Percentiles rank a stretch among this genome's conserved stretches.
Conservation (phyloP, 1,284 basidiomycete species). For the Meripilus lineatus region DNA sequence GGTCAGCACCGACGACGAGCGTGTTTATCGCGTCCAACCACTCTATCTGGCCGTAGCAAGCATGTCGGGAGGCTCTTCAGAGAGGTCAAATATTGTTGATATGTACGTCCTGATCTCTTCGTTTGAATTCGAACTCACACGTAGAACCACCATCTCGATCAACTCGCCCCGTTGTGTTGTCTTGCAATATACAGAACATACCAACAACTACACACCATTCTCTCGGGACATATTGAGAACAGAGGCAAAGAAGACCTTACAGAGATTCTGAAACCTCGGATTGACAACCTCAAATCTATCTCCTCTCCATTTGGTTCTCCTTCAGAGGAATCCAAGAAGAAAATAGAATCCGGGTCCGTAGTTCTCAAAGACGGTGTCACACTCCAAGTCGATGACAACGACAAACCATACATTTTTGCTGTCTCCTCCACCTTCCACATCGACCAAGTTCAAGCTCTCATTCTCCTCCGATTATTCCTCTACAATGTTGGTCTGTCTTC, state of each 20-base stretch:
- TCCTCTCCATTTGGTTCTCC: constrained; percentile 63
- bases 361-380: constrained; percentile 59
- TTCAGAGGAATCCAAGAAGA: constrained; percentile 58
- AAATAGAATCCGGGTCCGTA: constrained; percentile 60
- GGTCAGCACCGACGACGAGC: no score
- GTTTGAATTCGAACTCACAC: background rate
- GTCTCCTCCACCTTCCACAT: constrained; percentile 70
- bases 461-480: constrained; percentile 71
- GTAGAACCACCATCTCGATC: background rate
- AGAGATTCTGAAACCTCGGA: constrained; percentile 53
- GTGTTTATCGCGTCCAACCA: no score
- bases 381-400: constrained; percentile 56
- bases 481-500: constrained; percentile 72
- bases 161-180: constrained; percentile 4
- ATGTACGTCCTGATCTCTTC: constrained; percentile 36
- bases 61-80: constrained; percentile 40
- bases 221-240: constrained; percentile 55
- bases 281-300: constrained; percentile 50
- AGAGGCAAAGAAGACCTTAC: constrained; percentile 50
- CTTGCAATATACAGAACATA: constrained; percentile 45
- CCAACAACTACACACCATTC: constrained; percentile 54
- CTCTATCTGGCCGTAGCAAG: no score
- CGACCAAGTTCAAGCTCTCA: constrained; percentile 70
- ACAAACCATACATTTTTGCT: constrained; percentile 64
- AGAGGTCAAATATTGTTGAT: constrained; percentile 51